Percentiles rank a stretch among this genome's conserved stretches.
These are phyloP conservation scores for Picea sitchensis DNA, from an alignment of 75 land plant genomes.

Conservation along the genomic window DNA sequence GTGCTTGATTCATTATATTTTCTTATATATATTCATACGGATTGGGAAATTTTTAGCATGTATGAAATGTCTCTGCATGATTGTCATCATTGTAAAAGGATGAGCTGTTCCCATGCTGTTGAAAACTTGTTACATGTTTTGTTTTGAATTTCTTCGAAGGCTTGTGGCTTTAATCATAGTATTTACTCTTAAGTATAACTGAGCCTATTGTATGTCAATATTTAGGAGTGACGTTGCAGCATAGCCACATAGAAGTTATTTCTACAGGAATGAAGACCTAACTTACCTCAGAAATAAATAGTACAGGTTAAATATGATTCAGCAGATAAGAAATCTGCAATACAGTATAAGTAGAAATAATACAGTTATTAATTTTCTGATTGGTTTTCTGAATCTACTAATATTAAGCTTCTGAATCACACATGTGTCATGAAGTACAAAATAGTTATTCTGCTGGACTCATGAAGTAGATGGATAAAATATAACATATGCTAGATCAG, in stretches of 20 bases:
- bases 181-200: background rate
- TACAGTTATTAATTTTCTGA: background rate
- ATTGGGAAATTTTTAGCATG: background rate
- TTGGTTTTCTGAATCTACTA: background rate
- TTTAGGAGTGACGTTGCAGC: background rate
- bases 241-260: background rate
- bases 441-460: background rate
- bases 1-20: background rate
- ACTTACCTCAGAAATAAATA: too few species aligned
- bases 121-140: background rate
- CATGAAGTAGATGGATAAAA: background rate
- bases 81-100: background rate
- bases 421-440: background rate
- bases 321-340: background rate
- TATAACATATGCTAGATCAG: background rate
- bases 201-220: background rate
- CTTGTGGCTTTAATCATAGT: too few species aligned
- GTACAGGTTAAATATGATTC: too few species aligned
- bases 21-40: background rate
- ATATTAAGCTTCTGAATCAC: background rate
- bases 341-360: background rate
- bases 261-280: too few species aligned
- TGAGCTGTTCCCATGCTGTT: background rate
- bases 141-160: background rate
- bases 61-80: background rate